These are phyloP conservation scores for Pseudogymnoascus sp. DNA, from an alignment of 2,329 filamentous ascomycete species.

Conservation along the genomic window DNA sequence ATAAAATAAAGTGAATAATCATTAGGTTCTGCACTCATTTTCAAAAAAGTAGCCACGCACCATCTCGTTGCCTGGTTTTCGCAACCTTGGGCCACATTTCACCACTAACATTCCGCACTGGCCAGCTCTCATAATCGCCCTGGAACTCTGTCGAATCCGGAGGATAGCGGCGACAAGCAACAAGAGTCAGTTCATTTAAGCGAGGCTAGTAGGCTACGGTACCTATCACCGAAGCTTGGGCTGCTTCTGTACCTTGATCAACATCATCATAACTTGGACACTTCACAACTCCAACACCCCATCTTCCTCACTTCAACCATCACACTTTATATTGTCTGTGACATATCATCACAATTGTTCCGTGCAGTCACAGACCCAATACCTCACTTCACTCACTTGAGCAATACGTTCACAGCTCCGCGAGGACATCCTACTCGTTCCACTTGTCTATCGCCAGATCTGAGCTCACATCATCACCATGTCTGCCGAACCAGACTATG, in stretches of 20 bases:
- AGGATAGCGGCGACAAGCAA: constrained; percentile 3
- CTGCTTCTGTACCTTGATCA: constrained; percentile 8
- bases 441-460: constrained; percentile 11
- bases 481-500: constrained; percentile 57
- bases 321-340: neutral
- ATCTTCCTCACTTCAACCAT: constrained; percentile 3
- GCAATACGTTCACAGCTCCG: neutral
- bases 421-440: constrained; percentile 7
- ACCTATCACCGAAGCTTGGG: constrained; percentile 8
- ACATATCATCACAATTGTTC: constrained; percentile 7
- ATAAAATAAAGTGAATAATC: neutral
- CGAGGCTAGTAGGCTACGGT: constrained; percentile 3
- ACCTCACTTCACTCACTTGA: neutral
- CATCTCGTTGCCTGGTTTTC: neutral
- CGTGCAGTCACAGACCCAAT: constrained; percentile 6
- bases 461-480: constrained; percentile 42
- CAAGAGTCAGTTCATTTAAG: constrained; percentile 8
- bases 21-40: neutral
- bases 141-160: constrained; percentile 9
- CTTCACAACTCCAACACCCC: constrained; percentile 1
- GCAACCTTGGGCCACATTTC: neutral
- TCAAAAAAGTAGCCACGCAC: constrained; percentile 4
- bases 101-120: neutral
- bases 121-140: constrained; percentile 13
- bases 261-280: constrained; percentile 9